phyloP scores from a whole-genome alignment of 805 yeast genomes.

The Sungouiozyma intestinalis region DNA sequence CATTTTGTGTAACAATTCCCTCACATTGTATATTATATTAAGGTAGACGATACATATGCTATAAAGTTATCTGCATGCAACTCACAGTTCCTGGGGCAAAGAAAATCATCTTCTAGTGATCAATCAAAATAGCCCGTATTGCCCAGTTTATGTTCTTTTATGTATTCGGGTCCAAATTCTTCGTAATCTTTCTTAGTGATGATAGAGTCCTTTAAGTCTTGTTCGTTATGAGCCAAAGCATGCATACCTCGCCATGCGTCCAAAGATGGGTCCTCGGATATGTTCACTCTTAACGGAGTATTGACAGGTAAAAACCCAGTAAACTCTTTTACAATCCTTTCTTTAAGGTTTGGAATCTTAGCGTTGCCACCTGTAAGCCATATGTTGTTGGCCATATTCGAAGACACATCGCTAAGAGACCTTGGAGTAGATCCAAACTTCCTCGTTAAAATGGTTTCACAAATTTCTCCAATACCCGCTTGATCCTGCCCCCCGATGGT shows the following conservation, averaged over 20 bases:
- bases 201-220: constrained; percentile 34
- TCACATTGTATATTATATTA: background rate
- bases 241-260: constrained; percentile 97
- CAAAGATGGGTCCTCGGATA: constrained; percentile 54
- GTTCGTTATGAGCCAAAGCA: constrained; percentile 50
- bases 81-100: too few species aligned
- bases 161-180: constrained; percentile 83
- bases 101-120: too few species aligned
- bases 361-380: constrained; percentile 85
- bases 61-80: background rate
- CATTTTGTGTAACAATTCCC: background rate
- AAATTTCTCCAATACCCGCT: constrained; percentile 80
- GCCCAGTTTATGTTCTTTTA: constrained; percentile 78
- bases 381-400: constrained; percentile 41
- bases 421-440: constrained; percentile 49
- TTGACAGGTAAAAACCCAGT: constrained; percentile 61
- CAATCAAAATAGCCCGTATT: constrained; percentile 31
- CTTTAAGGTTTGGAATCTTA: constrained; percentile 49
- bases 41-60: background rate
- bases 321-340: constrained; percentile 62
- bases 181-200: constrained; percentile 67
- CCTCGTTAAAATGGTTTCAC: constrained; percentile 52
- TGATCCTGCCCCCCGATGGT: constrained; percentile 91
- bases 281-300: constrained; percentile 46
- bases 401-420: constrained; percentile 27